phyloP scores from a whole-genome alignment of 1,284 basidiomycete species.

The Golubevia pallescens region DNA sequence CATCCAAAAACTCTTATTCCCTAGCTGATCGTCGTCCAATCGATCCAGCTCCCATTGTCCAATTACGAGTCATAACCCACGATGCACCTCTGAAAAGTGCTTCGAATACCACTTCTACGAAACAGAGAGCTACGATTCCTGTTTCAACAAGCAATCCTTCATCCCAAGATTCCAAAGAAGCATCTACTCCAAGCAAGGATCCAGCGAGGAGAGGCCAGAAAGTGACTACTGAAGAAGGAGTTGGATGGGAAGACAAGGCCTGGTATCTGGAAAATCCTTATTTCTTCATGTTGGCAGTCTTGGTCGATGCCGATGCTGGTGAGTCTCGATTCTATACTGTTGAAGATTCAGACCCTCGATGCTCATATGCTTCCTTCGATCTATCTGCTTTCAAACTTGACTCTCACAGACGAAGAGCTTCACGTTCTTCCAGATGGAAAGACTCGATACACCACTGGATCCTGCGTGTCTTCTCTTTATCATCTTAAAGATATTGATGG shows the following conservation, averaged over 20 bases:
- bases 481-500: conserved; percentile 90
- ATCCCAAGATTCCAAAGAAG: too few relatives aligned
- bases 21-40: conserved; percentile 88
- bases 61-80: conserved; percentile 77
- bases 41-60: conserved; percentile 95
- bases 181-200: too few relatives aligned
- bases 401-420: conserved; percentile 75
- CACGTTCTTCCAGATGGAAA: conserved; percentile 93
- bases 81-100: too few relatives aligned
- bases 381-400: too few relatives aligned
- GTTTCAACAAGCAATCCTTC: too few relatives aligned
- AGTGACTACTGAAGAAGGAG: conserved; percentile 34
- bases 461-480: conserved; percentile 89
- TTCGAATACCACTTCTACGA: too few relatives aligned
- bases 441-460: conserved; percentile 84
- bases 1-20: too few relatives aligned
- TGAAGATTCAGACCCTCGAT: too few relatives aligned
- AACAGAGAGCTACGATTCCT: too few relatives aligned
- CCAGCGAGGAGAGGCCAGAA: too few relatives aligned
- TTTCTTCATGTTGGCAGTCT: conserved; percentile 59
- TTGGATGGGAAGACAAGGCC: conserved; percentile 59
- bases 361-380: too few relatives aligned
- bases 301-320: conserved; percentile 43
- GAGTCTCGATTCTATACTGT: not conserved
- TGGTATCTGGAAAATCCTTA: conserved; percentile 60